phyloP scores from a whole-genome alignment of 2,329 filamentous ascomycete genomes.

The Calonectria fujianensis region DNA sequence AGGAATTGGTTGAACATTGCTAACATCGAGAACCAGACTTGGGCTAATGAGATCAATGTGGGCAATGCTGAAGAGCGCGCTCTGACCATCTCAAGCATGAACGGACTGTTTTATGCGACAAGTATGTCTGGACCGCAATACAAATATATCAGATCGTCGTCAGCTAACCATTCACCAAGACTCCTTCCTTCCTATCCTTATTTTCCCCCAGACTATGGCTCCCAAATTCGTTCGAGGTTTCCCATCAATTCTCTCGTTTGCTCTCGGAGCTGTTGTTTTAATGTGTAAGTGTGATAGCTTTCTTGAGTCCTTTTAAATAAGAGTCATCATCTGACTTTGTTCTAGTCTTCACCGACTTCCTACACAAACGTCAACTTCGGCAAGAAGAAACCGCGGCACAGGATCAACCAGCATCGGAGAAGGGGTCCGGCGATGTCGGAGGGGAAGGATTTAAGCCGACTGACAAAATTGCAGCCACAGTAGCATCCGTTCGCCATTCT shows the following conservation, averaged over 20 bases:
- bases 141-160: neutral
- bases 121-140: neutral
- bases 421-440: neutral
- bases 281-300: neutral
- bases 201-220: constrained; percentile 13
- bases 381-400: neutral
- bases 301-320: neutral
- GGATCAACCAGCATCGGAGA: constrained; percentile 1
- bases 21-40: neutral
- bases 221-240: constrained; percentile 4
- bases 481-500: neutral
- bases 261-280: neutral
- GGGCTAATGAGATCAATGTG: constrained; percentile 17
- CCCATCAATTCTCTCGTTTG: constrained; percentile 9
- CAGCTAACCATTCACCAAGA: neutral
- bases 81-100: constrained; percentile 19
- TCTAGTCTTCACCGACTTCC: constrained; percentile 10
- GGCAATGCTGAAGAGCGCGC: constrained; percentile 9
- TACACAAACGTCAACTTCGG: constrained; percentile 9
- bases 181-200: constrained; percentile 6
- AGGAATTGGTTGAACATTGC: fast-evolving
- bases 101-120: constrained; percentile 10
- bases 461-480: neutral
- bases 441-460: neutral
- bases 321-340: neutral